Evolutionary conservation across 495 filamentous ascomycete genomes (phyloP).

Genomic region (Ascobolus immersus): DNA sequence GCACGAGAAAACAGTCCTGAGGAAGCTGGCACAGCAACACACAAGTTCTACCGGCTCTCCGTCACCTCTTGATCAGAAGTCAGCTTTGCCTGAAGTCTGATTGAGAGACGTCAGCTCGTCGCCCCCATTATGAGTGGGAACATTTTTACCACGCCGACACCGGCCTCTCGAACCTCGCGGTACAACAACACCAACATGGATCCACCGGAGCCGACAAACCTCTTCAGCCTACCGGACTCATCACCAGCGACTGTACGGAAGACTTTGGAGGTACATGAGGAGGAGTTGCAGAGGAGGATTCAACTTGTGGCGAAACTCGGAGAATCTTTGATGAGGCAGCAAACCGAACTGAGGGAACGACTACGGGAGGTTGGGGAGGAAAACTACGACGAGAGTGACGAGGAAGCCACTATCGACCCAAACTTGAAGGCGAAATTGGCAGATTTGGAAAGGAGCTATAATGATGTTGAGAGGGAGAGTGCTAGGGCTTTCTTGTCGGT

Average conservation of each 20-base stretch:
- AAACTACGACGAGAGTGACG: constrained; percentile 46
- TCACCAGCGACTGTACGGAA: constrained; percentile 71
- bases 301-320: constrained; percentile 77
- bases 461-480: constrained; percentile 75
- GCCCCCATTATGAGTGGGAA: too few relatives aligned
- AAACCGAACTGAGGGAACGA: constrained; percentile 50
- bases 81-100: too few relatives aligned
- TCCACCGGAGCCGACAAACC: constrained; percentile 51
- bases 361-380: constrained; percentile 63
- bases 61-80: too few relatives aligned
- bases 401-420: constrained; percentile 61
- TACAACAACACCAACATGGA: constrained; percentile 40
- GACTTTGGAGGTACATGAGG: constrained; percentile 69
- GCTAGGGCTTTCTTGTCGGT: constrained; percentile 76
- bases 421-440: constrained; percentile 60
- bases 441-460: constrained; percentile 82
- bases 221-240: constrained; percentile 46
- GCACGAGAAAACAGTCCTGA: too few relatives aligned
- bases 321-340: constrained; percentile 60
- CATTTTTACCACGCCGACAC: too few relatives aligned
- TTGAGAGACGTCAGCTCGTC: too few relatives aligned
- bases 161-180: constrained; percentile 21
- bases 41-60: too few relatives aligned
- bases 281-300: constrained; percentile 70
- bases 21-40: too few relatives aligned